phyloP scores from a whole-genome alignment of 2,329 filamentous ascomycete species.

The Clarireedia paspali region DNA sequence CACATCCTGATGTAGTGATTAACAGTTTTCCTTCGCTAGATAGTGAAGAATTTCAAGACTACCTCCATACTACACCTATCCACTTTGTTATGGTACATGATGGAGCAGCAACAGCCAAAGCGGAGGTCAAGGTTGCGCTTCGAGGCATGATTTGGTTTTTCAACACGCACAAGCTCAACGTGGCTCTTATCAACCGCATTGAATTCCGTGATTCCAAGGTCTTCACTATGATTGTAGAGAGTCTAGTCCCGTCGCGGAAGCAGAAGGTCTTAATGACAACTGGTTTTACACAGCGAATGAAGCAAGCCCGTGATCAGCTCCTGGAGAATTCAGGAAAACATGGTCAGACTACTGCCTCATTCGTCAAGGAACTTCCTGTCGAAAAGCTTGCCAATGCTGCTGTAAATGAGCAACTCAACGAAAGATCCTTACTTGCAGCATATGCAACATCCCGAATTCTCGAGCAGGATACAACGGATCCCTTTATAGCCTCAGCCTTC shows the following conservation, averaged over 20 bases:
- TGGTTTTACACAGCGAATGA: slow-evolving; percentile 13
- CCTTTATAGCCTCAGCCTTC: slow-evolving; percentile 31
- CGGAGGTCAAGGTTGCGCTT: slow-evolving; percentile 26
- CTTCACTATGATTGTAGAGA: slow-evolving; percentile 41
- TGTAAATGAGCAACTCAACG: slow-evolving; percentile 27
- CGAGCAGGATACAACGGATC: slow-evolving; percentile 22
- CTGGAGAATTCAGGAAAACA: slow-evolving; percentile 1
- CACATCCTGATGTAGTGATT: slow-evolving; percentile 27
- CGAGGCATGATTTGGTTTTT: slow-evolving; percentile 45
- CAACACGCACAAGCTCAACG: slow-evolving; percentile 47
- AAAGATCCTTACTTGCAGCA: slow-evolving; percentile 26
- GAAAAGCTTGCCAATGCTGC: slow-evolving; percentile 15
- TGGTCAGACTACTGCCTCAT: neutral
- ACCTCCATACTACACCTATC: slow-evolving; percentile 45
- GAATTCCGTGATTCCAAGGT: slow-evolving; percentile 48
- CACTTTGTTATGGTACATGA: slow-evolving; percentile 67
- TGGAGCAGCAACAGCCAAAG: slow-evolving; percentile 32
- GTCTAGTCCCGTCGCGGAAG: slow-evolving; percentile 17
- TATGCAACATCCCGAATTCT: slow-evolving; percentile 28
- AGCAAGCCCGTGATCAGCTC: slow-evolving; percentile 10
- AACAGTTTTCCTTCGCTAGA: slow-evolving; percentile 38
- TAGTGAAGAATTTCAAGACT: slow-evolving; percentile 44
- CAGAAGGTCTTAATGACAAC: slow-evolving; percentile 13
- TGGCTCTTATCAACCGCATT: slow-evolving; percentile 56
- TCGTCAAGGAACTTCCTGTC: slow-evolving; percentile 9